A percentile compares a stretch with the other conserved stretches of the same genome.
Conservation (phyloP, 768 basidiomycete genomes). For the Lentinula detonsa region DNA sequence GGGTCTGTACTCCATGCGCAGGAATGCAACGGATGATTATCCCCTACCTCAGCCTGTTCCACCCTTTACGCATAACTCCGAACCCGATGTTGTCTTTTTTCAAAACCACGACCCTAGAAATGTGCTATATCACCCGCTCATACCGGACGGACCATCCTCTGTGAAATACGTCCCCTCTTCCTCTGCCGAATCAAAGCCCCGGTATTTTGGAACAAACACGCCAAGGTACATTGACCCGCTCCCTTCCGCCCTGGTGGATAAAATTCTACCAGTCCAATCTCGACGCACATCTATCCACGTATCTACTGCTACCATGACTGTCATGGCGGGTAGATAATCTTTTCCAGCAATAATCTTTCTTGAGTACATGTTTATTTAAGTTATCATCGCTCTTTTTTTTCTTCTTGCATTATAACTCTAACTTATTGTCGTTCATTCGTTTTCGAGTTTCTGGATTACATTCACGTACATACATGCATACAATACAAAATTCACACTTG, state of each 20-base stretch:
- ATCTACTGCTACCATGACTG: constrained; percentile 4
- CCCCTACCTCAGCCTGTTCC: constrained; percentile 7
- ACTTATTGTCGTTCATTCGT: neutral
- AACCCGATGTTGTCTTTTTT: neutral
- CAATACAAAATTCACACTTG: neutral
- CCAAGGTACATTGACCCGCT: constrained; percentile 41
- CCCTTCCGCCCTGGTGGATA: constrained; percentile 31
- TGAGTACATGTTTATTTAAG: neutral
- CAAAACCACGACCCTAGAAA: neutral
- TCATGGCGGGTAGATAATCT: constrained; percentile 34
- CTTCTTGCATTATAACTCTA: constrained; percentile 4
- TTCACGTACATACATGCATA: neutral
- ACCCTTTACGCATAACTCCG: neutral
- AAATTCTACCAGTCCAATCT: constrained; percentile 16
- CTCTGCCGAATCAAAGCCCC: neutral
- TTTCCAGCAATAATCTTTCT: neutral
- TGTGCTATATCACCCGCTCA: neutral
- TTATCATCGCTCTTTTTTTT: neutral
- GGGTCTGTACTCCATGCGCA: neutral
- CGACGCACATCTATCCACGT: neutral
- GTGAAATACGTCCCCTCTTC: neutral
- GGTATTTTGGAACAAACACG: constrained; percentile 11
- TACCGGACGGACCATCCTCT: constrained; percentile 1
- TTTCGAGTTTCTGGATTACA: neutral
- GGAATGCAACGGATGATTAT: neutral